Base-by-base conservation (phyloP, 2,329 filamentous ascomycete genomes). In the Fusarium ambrosium region DNA sequence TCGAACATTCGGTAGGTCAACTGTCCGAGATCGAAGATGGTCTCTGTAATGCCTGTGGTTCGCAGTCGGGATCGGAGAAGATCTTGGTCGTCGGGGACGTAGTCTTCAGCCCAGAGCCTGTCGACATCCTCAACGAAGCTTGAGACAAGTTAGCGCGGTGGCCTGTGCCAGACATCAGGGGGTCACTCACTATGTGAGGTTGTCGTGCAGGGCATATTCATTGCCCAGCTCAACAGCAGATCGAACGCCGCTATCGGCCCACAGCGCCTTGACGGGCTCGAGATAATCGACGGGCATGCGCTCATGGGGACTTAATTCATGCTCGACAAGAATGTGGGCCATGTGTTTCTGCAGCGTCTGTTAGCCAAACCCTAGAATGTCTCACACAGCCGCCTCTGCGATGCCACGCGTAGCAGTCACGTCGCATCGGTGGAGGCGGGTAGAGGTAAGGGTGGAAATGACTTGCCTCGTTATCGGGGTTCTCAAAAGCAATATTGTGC, bases 1-100 rank as follows among this genome's bases (percentile, higher is more conserved):
- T 98, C 95, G 84, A 97, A 97, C 95, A 98, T 98, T 79, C 95
- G 93, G 85, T 98, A 98, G 74, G 95, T 97, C 79, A 98, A 89
- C 80, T 96, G 93, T 71, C 95, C 95, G 16, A 97, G 89, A 82
- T 97, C 95, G 83, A 98, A 98, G 72, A 96, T 90, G 3, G 95
- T 98, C 84, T 98, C 96, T 61, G 94, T 98, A 79, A 98, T 98
- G 78, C 96, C 96, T 4, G 97, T 98, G 20, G 96, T 98, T 79
- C 95, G 90, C 83, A 98, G 85, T 82, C 96, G 91, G 62, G 95
- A 97, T 77, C 96, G 94, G 62, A 98, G 89, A 78, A 98, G 93
- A 85, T 98, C 96, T 85, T 98, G 96, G 82, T 98, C 95, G 80
- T 93, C 94, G 18, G 97, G 97, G 22, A 98, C 87, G 85, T 97